Percentiles rank a stretch among this genome's conserved stretches.
Conservation (phyloP, 495 filamentous ascomycete species). For the Pyronema omphalodes region DNA sequence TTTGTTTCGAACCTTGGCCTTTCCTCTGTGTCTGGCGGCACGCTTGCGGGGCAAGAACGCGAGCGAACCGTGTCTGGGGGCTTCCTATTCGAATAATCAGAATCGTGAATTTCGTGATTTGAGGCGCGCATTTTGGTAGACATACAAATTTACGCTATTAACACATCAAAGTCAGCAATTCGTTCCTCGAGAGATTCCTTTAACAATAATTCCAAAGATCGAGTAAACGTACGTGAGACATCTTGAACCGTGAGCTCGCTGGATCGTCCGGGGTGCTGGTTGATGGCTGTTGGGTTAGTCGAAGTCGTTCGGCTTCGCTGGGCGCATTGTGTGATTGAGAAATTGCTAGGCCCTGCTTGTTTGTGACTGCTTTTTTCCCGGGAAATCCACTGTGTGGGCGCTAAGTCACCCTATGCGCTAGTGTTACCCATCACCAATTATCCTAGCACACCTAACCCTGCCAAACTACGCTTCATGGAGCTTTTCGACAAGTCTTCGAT, state of each 20-base stretch:
- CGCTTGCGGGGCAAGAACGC: constrained; percentile 96
- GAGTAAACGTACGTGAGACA: constrained; percentile 20
- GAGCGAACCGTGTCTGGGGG: constrained; percentile 94
- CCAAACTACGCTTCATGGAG: too few relatives aligned
- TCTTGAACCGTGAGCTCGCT: constrained; percentile 13
- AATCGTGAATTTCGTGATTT: not conserved
- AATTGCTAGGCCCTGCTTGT: not conserved
- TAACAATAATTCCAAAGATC: constrained; percentile 4
- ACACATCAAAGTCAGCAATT: constrained; percentile 8
- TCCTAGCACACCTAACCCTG: too few relatives aligned
- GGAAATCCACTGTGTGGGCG: too few relatives aligned
- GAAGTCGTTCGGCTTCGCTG: not conserved
- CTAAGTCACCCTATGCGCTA: too few relatives aligned
- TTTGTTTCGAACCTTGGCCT: constrained; percentile 78
- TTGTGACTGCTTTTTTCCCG: too few relatives aligned
- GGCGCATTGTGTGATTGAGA: not conserved
- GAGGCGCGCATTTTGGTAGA: not conserved
- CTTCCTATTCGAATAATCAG: constrained; percentile 31
- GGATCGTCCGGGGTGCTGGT: constrained; percentile 4
- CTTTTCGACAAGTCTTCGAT: too few relatives aligned
- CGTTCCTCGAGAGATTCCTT: not conserved
- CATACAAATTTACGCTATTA: constrained; percentile 24
- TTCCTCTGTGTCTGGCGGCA: constrained; percentile 85
- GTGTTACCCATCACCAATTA: too few relatives aligned
- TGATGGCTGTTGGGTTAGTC: not conserved